Percentiles rank a stretch among this genome's conserved stretches.
Conservation (phyloP, 768 basidiomycete genomes). For the Tephrocybe sp. region DNA sequence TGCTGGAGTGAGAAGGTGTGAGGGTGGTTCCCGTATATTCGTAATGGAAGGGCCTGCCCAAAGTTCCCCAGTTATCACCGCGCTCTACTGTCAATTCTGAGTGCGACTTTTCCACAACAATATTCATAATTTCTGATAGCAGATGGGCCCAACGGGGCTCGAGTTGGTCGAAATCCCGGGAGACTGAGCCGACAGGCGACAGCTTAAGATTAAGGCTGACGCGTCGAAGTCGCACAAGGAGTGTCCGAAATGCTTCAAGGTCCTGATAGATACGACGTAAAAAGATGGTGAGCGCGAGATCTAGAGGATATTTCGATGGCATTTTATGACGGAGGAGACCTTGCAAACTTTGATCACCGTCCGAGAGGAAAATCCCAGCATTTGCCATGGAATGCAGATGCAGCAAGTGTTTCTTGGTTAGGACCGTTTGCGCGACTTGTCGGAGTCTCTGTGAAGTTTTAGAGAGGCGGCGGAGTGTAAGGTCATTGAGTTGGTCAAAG, state of each 20-base stretch:
- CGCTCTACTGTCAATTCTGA: constrained; percentile 8
- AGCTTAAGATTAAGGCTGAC: not conserved
- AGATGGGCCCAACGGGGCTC: constrained; percentile 4
- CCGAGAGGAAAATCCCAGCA: constrained; percentile 2
- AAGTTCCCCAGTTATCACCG: not conserved
- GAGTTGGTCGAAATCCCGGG: not conserved
- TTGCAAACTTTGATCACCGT: constrained; percentile 2
- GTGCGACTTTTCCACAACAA: constrained; percentile 4
- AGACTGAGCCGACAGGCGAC: not conserved
- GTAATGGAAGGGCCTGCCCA: constrained; percentile 8
- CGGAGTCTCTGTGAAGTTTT: not conserved
- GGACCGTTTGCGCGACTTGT: not conserved
- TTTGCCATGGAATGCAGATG: constrained; percentile 6
- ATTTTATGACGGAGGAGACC: not conserved
- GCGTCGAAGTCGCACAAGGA: not conserved
- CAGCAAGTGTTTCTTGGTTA: not conserved
- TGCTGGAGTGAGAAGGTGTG: not conserved
- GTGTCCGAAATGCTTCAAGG: constrained; percentile 4
- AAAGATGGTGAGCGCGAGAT: not conserved
- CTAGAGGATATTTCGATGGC: not conserved
- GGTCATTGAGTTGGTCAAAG: constrained; percentile 5
- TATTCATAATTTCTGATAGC: constrained; percentile 13
- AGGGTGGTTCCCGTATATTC: constrained; percentile 2
- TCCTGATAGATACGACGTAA: not conserved
- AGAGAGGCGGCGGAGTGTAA: not conserved